Evolutionary conservation across 2,329 filamentous ascomycete species (phyloP).

Genomic region (Decorospora gaudefroyi): DNA sequence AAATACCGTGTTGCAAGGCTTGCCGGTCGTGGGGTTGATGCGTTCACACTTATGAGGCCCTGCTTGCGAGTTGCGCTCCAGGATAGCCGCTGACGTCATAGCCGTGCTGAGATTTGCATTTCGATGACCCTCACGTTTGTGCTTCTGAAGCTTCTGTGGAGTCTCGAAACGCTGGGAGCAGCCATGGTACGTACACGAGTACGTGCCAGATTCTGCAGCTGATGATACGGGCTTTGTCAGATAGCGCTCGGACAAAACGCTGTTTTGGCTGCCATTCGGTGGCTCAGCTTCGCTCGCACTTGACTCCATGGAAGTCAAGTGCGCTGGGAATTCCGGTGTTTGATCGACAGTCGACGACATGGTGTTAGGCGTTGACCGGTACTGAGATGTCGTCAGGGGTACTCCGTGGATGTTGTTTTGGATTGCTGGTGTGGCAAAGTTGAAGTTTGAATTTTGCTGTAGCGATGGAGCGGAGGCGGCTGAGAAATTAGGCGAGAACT

Average conservation of each 20-base stretch:
- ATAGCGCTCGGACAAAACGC: constrained; percentile 33
- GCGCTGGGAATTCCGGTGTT: constrained; percentile 63
- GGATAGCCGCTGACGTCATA: constrained; percentile 59
- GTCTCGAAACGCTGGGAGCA: constrained; percentile 88
- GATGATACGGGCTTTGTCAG: constrained; percentile 64
- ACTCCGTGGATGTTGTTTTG: constrained; percentile 40
- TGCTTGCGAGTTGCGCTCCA: constrained; percentile 79
- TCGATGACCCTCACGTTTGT: constrained; percentile 91
- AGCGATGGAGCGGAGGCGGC: constrained; percentile 38
- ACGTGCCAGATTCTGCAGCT: constrained; percentile 80
- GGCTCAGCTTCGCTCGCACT: constrained; percentile 59
- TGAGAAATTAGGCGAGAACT: constrained; percentile 43
- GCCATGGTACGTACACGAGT: constrained; percentile 94
- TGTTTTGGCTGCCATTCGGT: constrained; percentile 50
- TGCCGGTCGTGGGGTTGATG: constrained; percentile 92
- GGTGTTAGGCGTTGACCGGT: constrained; percentile 37
- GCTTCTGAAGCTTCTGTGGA: constrained; percentile 83
- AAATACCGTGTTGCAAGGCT: constrained; percentile 92
- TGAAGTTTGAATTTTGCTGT: constrained; percentile 48
- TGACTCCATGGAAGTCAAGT: constrained; percentile 65
- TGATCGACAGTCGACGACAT: constrained; percentile 45
- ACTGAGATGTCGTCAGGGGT: constrained; percentile 43
- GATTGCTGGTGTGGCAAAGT: constrained; percentile 54
- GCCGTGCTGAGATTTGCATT: constrained; percentile 49
- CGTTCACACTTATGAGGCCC: constrained; percentile 92